Conservation (phyloP, 352 stramenopile species). For the Globisporangium nunn region DNA sequence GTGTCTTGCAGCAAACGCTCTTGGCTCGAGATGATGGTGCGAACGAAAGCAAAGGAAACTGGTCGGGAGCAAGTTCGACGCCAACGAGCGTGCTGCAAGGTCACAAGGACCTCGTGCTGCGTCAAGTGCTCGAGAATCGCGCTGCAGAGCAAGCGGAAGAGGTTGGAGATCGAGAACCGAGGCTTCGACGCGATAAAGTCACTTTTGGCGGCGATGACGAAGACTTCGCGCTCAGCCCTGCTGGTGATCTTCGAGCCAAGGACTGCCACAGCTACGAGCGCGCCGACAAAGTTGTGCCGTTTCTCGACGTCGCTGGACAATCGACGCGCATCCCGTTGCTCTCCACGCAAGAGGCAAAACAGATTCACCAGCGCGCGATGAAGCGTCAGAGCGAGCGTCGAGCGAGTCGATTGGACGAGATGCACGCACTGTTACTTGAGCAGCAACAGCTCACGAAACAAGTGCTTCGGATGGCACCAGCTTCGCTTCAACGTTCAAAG, state of each 20-base stretch:
- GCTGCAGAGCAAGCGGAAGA: not conserved
- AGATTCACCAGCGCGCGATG: constrained; percentile 11
- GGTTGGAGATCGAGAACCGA: not conserved
- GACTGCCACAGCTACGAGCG: constrained; percentile 23
- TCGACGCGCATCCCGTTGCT: constrained; percentile 20
- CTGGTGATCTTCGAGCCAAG: not conserved
- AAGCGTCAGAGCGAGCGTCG: constrained; percentile 14
- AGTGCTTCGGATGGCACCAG: constrained; percentile 3
- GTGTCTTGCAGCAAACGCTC: constrained; percentile 27
- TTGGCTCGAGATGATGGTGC: constrained; percentile 1
- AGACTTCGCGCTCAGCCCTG: not conserved
- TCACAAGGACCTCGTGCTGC: constrained; percentile 5
- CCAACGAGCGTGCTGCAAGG: constrained; percentile 5
- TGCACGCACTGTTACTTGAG: constrained; percentile 18
- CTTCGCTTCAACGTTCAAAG: not conserved
- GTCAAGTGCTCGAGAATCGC: constrained; percentile 2
- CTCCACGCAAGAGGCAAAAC: constrained; percentile 10
- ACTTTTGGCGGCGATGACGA: constrained; percentile 1
- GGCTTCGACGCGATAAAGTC: not conserved
- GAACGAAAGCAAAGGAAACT: not conserved
- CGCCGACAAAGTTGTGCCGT: constrained; percentile 1
- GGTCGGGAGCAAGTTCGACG: not conserved
- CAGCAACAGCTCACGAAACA: constrained; percentile 23
- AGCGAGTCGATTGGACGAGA: constrained; percentile 16
- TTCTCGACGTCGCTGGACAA: constrained; percentile 21